Evolutionary conservation across 495 filamentous ascomycete species (phyloP), one percentile per base, ranked within the genome.

Genomic region (Hyaloscypha finlandica): DNA sequence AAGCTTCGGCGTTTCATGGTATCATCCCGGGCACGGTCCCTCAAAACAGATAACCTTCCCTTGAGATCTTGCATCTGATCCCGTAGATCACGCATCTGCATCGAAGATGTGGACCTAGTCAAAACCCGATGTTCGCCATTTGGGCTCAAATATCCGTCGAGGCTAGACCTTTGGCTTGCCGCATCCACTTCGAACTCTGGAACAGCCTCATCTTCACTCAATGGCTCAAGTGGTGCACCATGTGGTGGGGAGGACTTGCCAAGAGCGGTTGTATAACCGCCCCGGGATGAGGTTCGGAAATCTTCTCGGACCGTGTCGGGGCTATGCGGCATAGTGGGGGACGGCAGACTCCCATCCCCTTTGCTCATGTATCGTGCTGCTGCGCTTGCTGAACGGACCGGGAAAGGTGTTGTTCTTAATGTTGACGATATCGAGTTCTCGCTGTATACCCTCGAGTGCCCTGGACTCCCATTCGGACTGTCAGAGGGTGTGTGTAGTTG

Each of bases 1-100:
- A 96, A 74, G 74, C 94, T 97, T 58, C 90, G 87, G 53, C 95
- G 85, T 68, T 91, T 90, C 68, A 97, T 77, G 67, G 84, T 91
- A 71, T 97, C 95, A 67, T 91, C 91, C 58, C 91, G 86, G 6
- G 90, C 89, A 74, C 93, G 90, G 69, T 93, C 86, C 66, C 94
- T 88, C 37, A 99, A 78, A 12, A 83, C 90, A 4, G 94, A 96
- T 25, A 99, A 92, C 70, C 93, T 92, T 59, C 94, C 95, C 71
- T 94, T 93, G 30, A 99, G 80, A 69, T 93, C 93, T 70, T 94
- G 89, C 90, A 98, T 95, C 79, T 99, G 93, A 68, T 94, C 90
- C 61, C 91, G 90, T 19, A 98, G 81, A 73, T 92, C 91, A 30
- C 90, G 86, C 77, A 96, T 92, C 71, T 93, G 91, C 31, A 85